phyloP scores from a whole-genome alignment of 2,329 filamentous ascomycete species.

The Epicoccum nigrum region DNA sequence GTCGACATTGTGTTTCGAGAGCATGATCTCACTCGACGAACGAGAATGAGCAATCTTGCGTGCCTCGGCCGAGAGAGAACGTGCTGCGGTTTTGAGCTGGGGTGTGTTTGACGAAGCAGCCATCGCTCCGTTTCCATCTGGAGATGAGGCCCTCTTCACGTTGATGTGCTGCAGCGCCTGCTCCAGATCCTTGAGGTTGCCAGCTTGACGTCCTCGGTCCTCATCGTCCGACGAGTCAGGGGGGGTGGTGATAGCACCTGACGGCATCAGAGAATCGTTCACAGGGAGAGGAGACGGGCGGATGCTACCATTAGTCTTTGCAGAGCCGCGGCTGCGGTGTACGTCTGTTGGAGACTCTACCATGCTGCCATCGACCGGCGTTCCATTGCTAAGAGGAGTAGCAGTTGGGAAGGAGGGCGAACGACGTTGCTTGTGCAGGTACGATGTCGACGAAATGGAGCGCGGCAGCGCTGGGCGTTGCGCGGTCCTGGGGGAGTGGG shows the following conservation, averaged over 20 bases:
- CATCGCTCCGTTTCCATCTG: conserved; percentile 46
- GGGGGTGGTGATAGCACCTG: conserved; percentile 85
- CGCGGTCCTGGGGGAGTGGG: conserved; percentile 40
- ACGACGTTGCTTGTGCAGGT: conserved; percentile 66
- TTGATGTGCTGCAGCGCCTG: conserved; percentile 83
- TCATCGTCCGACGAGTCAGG: conserved; percentile 93
- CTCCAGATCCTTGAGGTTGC: conserved; percentile 70
- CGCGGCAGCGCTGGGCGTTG: conserved; percentile 59
- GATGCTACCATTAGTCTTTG: conserved; percentile 63
- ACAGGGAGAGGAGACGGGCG: conserved; percentile 85
- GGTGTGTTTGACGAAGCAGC: conserved; percentile 27
- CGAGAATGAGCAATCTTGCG: conserved; percentile 67
- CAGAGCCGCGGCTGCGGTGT: conserved; percentile 34
- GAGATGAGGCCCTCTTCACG: conserved; percentile 66
- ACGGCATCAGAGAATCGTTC: conserved; percentile 77
- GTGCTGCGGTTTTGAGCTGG: conserved; percentile 26
- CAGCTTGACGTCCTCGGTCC: conserved; percentile 61
- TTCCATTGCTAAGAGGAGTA: conserved; percentile 41
- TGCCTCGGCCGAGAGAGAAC: conserved; percentile 59
- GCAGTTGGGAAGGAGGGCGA: conserved; percentile 56
- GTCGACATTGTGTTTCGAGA: conserved; percentile 53
- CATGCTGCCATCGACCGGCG: conserved; percentile 25
- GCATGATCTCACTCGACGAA: conserved; percentile 63
- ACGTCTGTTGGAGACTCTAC: conserved; percentile 30
- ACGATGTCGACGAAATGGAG: conserved; percentile 64